phyloP scores from a whole-genome alignment of 2,329 filamentous ascomycete genomes.

The Sporothrix inflata region DNA sequence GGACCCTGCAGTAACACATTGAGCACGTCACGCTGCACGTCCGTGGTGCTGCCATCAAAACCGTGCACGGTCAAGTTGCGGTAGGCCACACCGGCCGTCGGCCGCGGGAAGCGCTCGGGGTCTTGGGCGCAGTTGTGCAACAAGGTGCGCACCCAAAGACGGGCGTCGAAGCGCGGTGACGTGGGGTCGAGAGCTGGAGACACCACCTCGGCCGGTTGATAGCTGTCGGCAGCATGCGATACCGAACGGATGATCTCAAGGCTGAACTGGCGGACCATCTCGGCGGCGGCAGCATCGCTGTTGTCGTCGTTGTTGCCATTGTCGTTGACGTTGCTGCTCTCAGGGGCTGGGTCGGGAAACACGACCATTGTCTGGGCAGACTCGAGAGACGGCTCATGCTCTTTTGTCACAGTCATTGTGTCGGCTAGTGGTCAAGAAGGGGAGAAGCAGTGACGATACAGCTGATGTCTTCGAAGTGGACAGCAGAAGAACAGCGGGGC shows the following conservation, averaged over 20 bases:
- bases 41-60: conserved; percentile 63
- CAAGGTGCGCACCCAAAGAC: conserved; percentile 51
- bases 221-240: conserved; percentile 11
- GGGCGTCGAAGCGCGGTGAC: conserved; percentile 49
- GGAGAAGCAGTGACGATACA: no score
- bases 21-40: conserved; percentile 69
- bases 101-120: conserved; percentile 31
- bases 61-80: conserved; percentile 69
- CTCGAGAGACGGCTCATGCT: conserved; percentile 5
- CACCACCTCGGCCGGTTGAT: not conserved
- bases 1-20: conserved; percentile 61
- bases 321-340: not conserved
- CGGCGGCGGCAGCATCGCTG: not conserved
- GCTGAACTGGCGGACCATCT: conserved; percentile 31
- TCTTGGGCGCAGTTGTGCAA: conserved; percentile 46
- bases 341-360: not conserved
- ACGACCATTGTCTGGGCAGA: conserved; percentile 15
- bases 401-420: not conserved
- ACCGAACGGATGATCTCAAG: conserved; percentile 32
- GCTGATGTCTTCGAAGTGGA: no score
- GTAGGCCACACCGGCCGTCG: conserved; percentile 64
- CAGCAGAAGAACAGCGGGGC: no score
- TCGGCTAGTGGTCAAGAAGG: not conserved
- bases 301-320: not conserved
- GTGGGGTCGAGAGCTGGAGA: conserved; percentile 48